Conservation (phyloP, 129 eudicot species). For the Flaveria linearis region DNA sequence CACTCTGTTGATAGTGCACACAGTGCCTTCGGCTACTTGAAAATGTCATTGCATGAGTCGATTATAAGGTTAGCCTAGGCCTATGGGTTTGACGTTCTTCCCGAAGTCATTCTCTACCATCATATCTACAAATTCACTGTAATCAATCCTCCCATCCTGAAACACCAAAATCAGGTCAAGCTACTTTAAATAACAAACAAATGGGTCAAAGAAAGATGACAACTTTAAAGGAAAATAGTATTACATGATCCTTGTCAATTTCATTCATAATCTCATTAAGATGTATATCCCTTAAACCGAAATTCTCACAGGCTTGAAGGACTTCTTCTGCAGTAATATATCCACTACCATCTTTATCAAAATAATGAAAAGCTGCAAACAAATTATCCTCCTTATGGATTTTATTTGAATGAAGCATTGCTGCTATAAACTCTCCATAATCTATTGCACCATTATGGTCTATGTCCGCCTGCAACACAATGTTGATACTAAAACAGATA, state of each 20-base stretch:
- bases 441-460: constrained; percentile 88
- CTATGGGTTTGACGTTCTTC: constrained; percentile 30
- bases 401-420: constrained; percentile 83
- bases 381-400: constrained; percentile 77
- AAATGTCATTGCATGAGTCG: not conserved
- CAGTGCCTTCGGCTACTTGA: no score
- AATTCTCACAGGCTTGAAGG: constrained; percentile 71
- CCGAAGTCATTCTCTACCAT: constrained; percentile 77
- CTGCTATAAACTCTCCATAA: constrained; percentile 80
- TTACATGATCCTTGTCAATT: constrained; percentile 79
- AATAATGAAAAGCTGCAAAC: constrained; percentile 74
- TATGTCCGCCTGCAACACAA: constrained; percentile 69
- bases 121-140: constrained; percentile 88
- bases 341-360: constrained; percentile 94
- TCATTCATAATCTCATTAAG: constrained; percentile 73
- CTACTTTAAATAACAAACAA: not conserved
- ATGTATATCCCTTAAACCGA: constrained; percentile 64
- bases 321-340: constrained; percentile 83
- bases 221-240: not conserved
- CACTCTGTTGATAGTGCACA: no score
- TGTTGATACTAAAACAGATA: not conserved
- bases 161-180: constrained; percentile 16
- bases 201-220: constrained; percentile 3
- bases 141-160: constrained; percentile 87
- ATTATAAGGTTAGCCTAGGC: constrained; percentile 9